These are phyloP conservation scores for Taphrina pruni DNA, from an alignment of 1,139 yeast genomes.

Conservation along the genomic window DNA sequence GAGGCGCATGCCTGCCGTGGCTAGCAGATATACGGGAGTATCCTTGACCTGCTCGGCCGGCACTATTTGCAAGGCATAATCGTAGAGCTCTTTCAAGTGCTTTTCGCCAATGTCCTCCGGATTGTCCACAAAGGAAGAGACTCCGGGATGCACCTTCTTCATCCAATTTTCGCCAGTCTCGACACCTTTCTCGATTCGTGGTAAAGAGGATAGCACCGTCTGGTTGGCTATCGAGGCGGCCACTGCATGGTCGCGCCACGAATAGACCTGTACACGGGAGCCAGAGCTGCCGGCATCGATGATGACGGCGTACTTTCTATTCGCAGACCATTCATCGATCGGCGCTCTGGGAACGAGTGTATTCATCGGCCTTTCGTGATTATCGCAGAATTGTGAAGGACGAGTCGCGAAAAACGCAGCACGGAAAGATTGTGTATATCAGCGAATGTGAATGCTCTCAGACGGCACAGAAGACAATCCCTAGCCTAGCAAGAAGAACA, in stretches of 20 bases:
- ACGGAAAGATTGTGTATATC: too few relatives aligned
- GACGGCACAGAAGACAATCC: background rate
- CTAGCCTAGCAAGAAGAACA: too few relatives aligned
- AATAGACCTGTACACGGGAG: conserved; percentile 73
- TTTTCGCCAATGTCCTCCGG: conserved; percentile 64
- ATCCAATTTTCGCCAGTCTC: conserved; percentile 47
- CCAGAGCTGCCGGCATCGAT: conserved; percentile 88
- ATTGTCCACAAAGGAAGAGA: conserved; percentile 61
- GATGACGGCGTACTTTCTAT: conserved; percentile 65
- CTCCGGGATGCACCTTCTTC: conserved; percentile 70
- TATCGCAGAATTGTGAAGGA: too few relatives aligned
- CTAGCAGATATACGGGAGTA: conserved; percentile 77
- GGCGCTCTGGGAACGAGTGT: conserved; percentile 22
- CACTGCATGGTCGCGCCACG: conserved; percentile 57
- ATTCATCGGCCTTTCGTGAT: background rate
- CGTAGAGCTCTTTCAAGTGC: conserved; percentile 64
- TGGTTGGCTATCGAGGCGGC: conserved; percentile 51
- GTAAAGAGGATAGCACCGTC: conserved; percentile 47
- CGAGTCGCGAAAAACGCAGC: too few relatives aligned
- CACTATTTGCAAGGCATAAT: conserved; percentile 63
- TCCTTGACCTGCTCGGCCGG: conserved; percentile 71
- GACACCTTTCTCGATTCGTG: conserved; percentile 47
- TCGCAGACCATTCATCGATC: conserved; percentile 29
- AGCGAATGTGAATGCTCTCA: background rate
- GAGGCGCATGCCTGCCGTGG: conserved; percentile 82